Conservation (phyloP, 345 rosid species). For the Gossypium rotundifolium region DNA sequence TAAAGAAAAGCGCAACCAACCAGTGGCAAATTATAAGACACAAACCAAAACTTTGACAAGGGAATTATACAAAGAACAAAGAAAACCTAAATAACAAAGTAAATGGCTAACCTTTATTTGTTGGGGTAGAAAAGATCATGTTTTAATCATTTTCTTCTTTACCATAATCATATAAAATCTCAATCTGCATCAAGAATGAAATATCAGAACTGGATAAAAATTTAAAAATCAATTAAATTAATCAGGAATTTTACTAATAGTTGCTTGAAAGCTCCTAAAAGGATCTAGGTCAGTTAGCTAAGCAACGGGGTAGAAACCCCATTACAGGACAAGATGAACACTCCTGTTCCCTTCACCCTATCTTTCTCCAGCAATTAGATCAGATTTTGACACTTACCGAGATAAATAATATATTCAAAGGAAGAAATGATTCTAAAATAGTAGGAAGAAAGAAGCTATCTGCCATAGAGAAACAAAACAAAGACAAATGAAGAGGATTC, state of each 20-base stretch:
- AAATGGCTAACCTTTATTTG: slow-evolving; percentile 48
- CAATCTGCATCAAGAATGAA: slow-evolving; percentile 59
- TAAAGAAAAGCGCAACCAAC: background rate
- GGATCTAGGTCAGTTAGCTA: background rate
- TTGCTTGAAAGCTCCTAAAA: background rate
- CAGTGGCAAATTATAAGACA: background rate
- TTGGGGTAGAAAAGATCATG: slow-evolving; percentile 10
- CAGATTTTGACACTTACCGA: background rate
- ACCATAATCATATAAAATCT: slow-evolving; percentile 83
- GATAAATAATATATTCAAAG: background rate
- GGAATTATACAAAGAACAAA: background rate
- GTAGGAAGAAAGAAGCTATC: background rate
- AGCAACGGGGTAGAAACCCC: background rate
- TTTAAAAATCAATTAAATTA: background rate
- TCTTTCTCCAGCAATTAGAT: background rate
- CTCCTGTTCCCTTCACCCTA: background rate
- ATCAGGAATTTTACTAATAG: background rate
- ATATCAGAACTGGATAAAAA: slow-evolving; percentile 3
- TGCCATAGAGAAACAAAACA: too few species aligned
- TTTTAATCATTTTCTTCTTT: slow-evolving; percentile 67
- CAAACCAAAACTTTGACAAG: background rate
- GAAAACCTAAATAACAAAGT: background rate
- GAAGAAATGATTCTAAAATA: background rate
- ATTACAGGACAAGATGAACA: background rate
- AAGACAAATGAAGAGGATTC: background rate